These are phyloP conservation scores for Nigrospora osmanthi DNA, from an alignment of 2,329 filamentous ascomycete species.

Conservation along the genomic window DNA sequence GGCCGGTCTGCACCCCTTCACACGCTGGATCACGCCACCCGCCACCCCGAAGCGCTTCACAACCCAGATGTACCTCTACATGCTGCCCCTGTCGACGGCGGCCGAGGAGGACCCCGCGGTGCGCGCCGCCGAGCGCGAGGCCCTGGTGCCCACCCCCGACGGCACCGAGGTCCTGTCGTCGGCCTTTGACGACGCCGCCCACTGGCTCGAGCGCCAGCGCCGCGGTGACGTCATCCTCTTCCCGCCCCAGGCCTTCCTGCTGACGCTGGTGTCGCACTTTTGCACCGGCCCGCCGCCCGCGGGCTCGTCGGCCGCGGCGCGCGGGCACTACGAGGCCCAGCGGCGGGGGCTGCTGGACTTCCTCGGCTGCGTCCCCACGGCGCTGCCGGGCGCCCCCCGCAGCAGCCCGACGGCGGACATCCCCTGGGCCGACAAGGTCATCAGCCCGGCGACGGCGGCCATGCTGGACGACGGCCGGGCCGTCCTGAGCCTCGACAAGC, in stretches of 20 bases:
- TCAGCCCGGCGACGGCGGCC: constrained; percentile 43
- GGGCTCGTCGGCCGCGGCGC: constrained; percentile 11
- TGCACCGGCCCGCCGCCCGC: constrained; percentile 28
- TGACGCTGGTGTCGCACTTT: constrained; percentile 49
- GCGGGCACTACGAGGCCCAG: constrained; percentile 35
- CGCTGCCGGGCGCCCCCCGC: constrained; percentile 28
- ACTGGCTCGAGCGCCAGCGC: constrained; percentile 61
- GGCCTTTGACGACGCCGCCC: constrained; percentile 60
- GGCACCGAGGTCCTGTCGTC: constrained; percentile 67
- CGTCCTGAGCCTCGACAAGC: constrained; percentile 50
- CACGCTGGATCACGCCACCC: constrained; percentile 81
- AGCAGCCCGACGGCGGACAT: constrained; percentile 34
- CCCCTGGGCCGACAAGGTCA: constrained; percentile 55
- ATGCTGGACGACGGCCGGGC: constrained; percentile 34
- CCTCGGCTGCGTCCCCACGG: constrained; percentile 34
- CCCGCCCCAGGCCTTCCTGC: constrained; percentile 78
- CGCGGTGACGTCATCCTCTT: constrained; percentile 71
- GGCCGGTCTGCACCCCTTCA: constrained; percentile 73
- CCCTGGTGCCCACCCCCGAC: constrained; percentile 62
- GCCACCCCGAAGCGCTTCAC: constrained; percentile 72
- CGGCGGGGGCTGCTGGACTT: constrained; percentile 46
- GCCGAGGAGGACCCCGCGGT: constrained; percentile 13
- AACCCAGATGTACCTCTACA: constrained; percentile 95
- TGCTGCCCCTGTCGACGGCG: constrained; percentile 52
- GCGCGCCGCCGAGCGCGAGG: constrained; percentile 35